These are phyloP conservation scores for Sanghuangporus sanghuang DNA, from an alignment of 1,284 basidiomycete species.

Conservation along the genomic window DNA sequence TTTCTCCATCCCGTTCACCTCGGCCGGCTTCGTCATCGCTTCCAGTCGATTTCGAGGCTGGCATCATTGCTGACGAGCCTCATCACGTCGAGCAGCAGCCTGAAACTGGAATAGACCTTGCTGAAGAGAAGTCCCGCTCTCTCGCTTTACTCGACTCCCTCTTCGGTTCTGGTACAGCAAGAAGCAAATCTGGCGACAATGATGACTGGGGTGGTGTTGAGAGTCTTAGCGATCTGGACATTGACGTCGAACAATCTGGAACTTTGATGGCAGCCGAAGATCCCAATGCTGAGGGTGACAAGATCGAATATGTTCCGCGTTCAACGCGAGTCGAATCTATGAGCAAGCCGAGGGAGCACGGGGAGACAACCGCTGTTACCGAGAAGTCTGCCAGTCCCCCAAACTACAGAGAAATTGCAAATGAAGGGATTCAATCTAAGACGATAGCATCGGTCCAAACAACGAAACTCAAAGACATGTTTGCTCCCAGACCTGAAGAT, in stretches of 20 bases:
- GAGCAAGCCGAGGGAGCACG: constrained; percentile 6
- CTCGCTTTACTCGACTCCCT: constrained; percentile 48
- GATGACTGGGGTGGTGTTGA: constrained; percentile 53
- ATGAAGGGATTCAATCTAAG: constrained; percentile 18
- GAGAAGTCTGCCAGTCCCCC: constrained; percentile 8
- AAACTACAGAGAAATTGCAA: too few species aligned
- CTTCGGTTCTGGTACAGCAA: constrained; percentile 35
- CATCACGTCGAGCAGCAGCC: constrained; percentile 17
- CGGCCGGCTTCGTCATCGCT: constrained; percentile 4
- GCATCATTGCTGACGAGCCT: background rate
- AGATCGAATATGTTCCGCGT: constrained; percentile 11
- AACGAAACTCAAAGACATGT: constrained; percentile 57
- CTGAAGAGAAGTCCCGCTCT: constrained; percentile 40
- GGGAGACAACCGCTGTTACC: background rate
- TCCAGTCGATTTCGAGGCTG: background rate
- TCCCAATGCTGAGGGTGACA: background rate
- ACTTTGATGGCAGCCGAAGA: background rate
- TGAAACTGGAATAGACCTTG: constrained; percentile 27
- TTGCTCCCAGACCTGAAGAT: constrained; percentile 61
- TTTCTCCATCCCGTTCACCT: constrained; percentile 3
- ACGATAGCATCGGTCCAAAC: constrained; percentile 21
- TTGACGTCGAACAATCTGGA: constrained; percentile 29
- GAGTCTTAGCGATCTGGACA: constrained; percentile 43
- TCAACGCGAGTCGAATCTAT: constrained; percentile 1
- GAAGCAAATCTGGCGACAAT: constrained; percentile 21